phyloP scores from a whole-genome alignment of 805 yeast species.

The Hanseniaspora hatyaiensis region DNA sequence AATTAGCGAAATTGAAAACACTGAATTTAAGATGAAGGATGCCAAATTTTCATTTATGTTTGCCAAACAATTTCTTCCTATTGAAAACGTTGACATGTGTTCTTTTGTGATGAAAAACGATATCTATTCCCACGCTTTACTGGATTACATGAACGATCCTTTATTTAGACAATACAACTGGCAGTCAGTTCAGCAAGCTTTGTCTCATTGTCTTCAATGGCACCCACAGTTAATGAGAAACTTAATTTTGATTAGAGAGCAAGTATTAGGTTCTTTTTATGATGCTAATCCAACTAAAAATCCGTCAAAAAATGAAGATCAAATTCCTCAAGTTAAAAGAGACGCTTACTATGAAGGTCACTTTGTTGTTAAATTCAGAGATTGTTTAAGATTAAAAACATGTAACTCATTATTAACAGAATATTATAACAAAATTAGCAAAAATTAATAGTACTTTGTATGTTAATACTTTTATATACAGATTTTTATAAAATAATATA shows the following conservation, averaged over 20 bases:
- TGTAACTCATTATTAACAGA: conserved; percentile 39
- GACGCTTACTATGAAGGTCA: conserved; percentile 55
- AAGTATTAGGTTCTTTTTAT: conserved; percentile 41
- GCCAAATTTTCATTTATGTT: conserved; percentile 11
- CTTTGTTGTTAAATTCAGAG: conserved; percentile 50
- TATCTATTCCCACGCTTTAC: conserved; percentile 48
- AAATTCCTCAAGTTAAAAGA: conserved; percentile 20
- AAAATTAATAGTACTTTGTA: conserved; percentile 3
- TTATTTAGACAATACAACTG: conserved; percentile 52
- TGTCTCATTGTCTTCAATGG: conserved; percentile 89
- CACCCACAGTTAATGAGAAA: conserved; percentile 71
- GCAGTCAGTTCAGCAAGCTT: conserved; percentile 47
- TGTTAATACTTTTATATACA: no score
- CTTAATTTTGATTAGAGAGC: conserved; percentile 59
- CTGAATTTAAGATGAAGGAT: conserved; percentile 29
- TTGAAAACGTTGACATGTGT: conserved; percentile 10
- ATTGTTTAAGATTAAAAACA: conserved; percentile 38
- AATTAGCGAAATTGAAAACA: conserved; percentile 42
- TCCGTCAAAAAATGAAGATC: conserved; percentile 19
- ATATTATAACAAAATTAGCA: conserved; percentile 21
- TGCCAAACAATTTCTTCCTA: conserved; percentile 14
- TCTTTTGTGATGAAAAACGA: conserved; percentile 65
- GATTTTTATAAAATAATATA: no score
- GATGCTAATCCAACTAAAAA: conserved; percentile 24
- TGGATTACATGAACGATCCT: conserved; percentile 74